Conservation (phyloP, 208 protist genomes). For the Borovskyia barvae region DNA sequence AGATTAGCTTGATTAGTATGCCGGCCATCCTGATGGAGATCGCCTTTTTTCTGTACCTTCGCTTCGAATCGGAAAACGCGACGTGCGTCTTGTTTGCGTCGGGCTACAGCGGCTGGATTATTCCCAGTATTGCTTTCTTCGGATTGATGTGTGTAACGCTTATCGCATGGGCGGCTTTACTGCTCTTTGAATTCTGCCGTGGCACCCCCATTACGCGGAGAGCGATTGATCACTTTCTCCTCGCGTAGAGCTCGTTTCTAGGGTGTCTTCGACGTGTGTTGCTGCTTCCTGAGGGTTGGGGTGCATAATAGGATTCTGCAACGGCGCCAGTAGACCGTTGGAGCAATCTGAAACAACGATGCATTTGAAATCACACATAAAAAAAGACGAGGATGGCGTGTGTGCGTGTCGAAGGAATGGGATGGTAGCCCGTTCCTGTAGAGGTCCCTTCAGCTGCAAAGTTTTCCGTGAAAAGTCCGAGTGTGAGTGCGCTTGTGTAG, state of each 20-base stretch:
- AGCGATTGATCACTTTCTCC: slow-evolving; percentile 45
- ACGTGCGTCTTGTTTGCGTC: slow-evolving; percentile 29
- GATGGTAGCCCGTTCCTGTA: too few relatives aligned
- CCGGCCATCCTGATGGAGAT: slow-evolving; percentile 40
- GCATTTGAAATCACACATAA: too few relatives aligned
- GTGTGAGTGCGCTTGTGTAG: too few relatives aligned
- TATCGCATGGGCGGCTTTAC: slow-evolving; percentile 31
- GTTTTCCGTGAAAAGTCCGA: too few relatives aligned
- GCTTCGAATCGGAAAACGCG: not conserved
- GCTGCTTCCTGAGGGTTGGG: too few relatives aligned
- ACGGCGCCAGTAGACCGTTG: too few relatives aligned
- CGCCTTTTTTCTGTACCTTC: slow-evolving; percentile 29
- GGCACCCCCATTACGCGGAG: slow-evolving; percentile 29
- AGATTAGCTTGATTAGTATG: slow-evolving; percentile 28
- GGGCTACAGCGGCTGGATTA: slow-evolving; percentile 22
- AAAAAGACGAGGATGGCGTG: too few relatives aligned
- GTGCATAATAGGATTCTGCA: too few relatives aligned
- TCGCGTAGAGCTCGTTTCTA: slow-evolving; percentile 3
- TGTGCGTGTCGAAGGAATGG: too few relatives aligned
- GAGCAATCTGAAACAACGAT: too few relatives aligned
- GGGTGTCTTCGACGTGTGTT: too few relatives aligned
- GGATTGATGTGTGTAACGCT: slow-evolving; percentile 39
- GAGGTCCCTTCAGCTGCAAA: too few relatives aligned
- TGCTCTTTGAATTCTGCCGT: slow-evolving; percentile 28
- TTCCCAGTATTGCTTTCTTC: slow-evolving; percentile 40